phyloP scores from a whole-genome alignment of 768 basidiomycete genomes.

The Filobasidium wieringae region DNA sequence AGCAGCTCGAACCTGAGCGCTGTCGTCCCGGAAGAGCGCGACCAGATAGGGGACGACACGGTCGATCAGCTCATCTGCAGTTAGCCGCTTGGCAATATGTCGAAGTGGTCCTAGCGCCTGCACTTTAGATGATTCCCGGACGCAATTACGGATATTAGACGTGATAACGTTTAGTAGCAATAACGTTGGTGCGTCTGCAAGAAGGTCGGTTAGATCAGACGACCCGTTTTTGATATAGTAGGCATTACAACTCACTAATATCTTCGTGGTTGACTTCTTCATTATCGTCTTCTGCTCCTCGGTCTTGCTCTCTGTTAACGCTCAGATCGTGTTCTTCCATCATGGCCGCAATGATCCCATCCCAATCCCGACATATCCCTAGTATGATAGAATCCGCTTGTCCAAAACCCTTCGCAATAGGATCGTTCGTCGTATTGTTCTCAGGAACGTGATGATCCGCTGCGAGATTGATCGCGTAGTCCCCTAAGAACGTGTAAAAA shows the following conservation, averaged over 20 bases:
- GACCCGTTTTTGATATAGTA: too few relatives aligned
- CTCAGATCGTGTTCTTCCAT: slow-evolving; percentile 6
- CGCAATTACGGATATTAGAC: slow-evolving; percentile 78
- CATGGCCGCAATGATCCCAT: slow-evolving; percentile 10
- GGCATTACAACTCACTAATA: slow-evolving; percentile 11
- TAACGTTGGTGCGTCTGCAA: slow-evolving; percentile 80
- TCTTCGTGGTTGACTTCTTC: slow-evolving; percentile 17
- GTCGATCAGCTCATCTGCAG: slow-evolving; percentile 91
- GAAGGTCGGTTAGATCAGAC: not conserved
- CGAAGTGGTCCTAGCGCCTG: slow-evolving; percentile 76
- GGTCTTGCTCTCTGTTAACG: not conserved
- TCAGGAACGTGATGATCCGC: slow-evolving; percentile 25
- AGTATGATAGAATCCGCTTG: slow-evolving; percentile 8
- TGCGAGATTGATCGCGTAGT: slow-evolving; percentile 57
- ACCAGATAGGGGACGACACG: slow-evolving; percentile 85
- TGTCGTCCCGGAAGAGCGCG: slow-evolving; percentile 75
- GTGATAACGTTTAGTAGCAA: slow-evolving; percentile 77
- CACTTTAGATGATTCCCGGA: slow-evolving; percentile 71
- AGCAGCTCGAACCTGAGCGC: slow-evolving; percentile 65
- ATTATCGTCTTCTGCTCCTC: slow-evolving; percentile 11
- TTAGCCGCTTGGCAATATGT: slow-evolving; percentile 64
- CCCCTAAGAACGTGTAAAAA: slow-evolving; percentile 90
- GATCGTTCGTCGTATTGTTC: slow-evolving; percentile 12
- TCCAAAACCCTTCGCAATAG: slow-evolving; percentile 11
- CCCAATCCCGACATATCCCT: slow-evolving; percentile 11